These are phyloP conservation scores for Meyerozyma carpophila DNA, from an alignment of 1,139 yeast genomes.

Conservation along the genomic window DNA sequence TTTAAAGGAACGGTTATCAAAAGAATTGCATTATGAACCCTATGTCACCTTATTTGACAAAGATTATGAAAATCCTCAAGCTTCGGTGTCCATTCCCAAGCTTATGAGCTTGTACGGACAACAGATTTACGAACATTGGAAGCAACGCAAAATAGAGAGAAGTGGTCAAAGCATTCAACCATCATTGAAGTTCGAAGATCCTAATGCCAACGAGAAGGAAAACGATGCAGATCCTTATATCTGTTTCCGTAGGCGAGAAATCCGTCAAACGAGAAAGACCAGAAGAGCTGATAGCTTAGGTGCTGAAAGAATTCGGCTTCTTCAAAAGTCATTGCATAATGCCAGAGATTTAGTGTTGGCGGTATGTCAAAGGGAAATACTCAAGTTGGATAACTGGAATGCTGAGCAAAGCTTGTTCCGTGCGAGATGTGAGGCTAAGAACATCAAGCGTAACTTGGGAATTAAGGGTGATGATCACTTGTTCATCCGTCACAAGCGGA, in stretches of 20 bases:
- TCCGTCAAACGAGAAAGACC: slow-evolving; percentile 93
- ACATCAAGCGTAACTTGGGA: slow-evolving; percentile 67
- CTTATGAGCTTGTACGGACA: slow-evolving; percentile 63
- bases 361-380: slow-evolving; percentile 71
- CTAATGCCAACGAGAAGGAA: slow-evolving; percentile 70
- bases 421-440: slow-evolving; percentile 65
- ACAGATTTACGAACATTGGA: slow-evolving; percentile 79
- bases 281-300: slow-evolving; percentile 91
- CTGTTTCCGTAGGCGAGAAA: slow-evolving; percentile 93
- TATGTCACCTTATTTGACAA: slow-evolving; percentile 51
- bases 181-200: slow-evolving; percentile 76
- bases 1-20: slow-evolving; percentile 35
- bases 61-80: slow-evolving; percentile 16
- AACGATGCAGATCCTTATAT: slow-evolving; percentile 90
- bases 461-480: slow-evolving; percentile 84
- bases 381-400: slow-evolving; percentile 53
- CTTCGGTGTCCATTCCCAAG: slow-evolving; percentile 33
- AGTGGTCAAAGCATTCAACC: slow-evolving; percentile 74
- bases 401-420: slow-evolving; percentile 62
- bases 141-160: slow-evolving; percentile 60
- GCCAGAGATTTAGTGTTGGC: slow-evolving; percentile 67
- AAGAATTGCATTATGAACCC: slow-evolving; percentile 34
- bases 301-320: slow-evolving; percentile 71
- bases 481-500: slow-evolving; percentile 73
- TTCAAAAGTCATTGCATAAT: slow-evolving; percentile 71